Evolutionary conservation across 1,284 basidiomycete species (phyloP).

Genomic region (Mycena sp.): DNA sequence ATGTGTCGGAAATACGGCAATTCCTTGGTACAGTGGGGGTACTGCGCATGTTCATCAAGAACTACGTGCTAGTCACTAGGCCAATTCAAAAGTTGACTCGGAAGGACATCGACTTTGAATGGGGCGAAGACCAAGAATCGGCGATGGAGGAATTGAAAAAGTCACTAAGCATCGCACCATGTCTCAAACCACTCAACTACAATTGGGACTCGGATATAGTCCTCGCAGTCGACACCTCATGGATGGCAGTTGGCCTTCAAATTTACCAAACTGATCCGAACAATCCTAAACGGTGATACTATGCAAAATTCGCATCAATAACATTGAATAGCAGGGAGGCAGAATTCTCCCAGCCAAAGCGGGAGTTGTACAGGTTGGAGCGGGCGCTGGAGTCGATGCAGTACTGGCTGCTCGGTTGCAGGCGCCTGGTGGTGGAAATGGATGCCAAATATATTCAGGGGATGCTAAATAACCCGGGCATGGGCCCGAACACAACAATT

Average conservation of each 20-base stretch:
- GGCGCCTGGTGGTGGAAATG: too few relatives aligned
- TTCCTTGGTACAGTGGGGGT: constrained; percentile 42
- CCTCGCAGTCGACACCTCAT: constrained; percentile 42
- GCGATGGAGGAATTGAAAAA: constrained; percentile 36
- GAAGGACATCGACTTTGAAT: constrained; percentile 33
- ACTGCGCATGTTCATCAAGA: constrained; percentile 38
- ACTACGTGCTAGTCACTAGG: constrained; percentile 28
- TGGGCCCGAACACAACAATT: constrained; percentile 45
- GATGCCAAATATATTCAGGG: too few relatives aligned
- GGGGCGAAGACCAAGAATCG: too few relatives aligned
- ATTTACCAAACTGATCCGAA: constrained; percentile 41
- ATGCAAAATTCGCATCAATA: constrained; percentile 44
- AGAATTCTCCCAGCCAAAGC: too few relatives aligned
- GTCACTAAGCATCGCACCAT: constrained; percentile 31
- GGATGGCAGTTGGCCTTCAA: constrained; percentile 45
- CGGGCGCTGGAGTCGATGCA: constrained; percentile 16
- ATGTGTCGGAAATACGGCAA: constrained; percentile 34
- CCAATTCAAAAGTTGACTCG: constrained; percentile 37
- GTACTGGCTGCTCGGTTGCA: constrained; percentile 16
- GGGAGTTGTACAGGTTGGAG: constrained; percentile 16
- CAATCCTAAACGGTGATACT: constrained; percentile 2
- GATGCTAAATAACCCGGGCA: constrained; percentile 54
- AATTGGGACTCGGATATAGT: constrained; percentile 14
- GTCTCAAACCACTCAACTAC: constrained; percentile 30
- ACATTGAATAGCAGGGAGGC: too few relatives aligned